These are phyloP conservation scores for Exophiala calicioides DNA, from an alignment of 2,329 filamentous ascomycete genomes.

Conservation along the genomic window DNA sequence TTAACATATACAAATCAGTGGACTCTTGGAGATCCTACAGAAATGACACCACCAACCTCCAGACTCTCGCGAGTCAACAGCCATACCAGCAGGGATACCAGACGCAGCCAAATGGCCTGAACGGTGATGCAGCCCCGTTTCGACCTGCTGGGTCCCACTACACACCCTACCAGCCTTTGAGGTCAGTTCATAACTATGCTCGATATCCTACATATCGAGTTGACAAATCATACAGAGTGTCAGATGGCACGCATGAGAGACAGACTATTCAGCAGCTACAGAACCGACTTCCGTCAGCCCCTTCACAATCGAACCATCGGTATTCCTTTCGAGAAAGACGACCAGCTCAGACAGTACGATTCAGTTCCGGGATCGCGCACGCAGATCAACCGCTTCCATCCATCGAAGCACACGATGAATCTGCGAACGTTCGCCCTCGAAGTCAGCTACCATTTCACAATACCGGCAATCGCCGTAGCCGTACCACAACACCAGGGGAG, in stretches of 20 bases:
- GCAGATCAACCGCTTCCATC: slow-evolving; percentile 18
- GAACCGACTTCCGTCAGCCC: background rate
- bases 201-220: slow-evolving; percentile 32
- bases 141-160: slow-evolving; percentile 1
- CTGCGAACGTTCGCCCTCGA: background rate
- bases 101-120: background rate
- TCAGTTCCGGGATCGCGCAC: slow-evolving; percentile 8
- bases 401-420: slow-evolving; percentile 5
- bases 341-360: slow-evolving; percentile 13
- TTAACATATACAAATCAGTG: slow-evolving; percentile 31
- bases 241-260: slow-evolving; percentile 19
- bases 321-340: slow-evolving; percentile 17
- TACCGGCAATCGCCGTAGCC: background rate
- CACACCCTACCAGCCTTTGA: slow-evolving; percentile 22
- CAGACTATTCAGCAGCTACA: slow-evolving; percentile 15
- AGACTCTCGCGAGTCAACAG: slow-evolving; percentile 12
- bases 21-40: slow-evolving; percentile 31
- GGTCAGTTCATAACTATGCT: slow-evolving; percentile 30
- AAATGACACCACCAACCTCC: slow-evolving; percentile 22
- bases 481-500: slow-evolving; percentile 2
- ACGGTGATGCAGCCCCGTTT: slow-evolving; percentile 4
- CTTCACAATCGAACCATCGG: background rate
- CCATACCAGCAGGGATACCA: background rate
- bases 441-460: slow-evolving; percentile 9
- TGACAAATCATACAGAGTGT: slow-evolving; percentile 30